Evolutionary conservation across 495 filamentous ascomycete genomes (phyloP).

Genomic region (Aspergillus mulundensis): DNA sequence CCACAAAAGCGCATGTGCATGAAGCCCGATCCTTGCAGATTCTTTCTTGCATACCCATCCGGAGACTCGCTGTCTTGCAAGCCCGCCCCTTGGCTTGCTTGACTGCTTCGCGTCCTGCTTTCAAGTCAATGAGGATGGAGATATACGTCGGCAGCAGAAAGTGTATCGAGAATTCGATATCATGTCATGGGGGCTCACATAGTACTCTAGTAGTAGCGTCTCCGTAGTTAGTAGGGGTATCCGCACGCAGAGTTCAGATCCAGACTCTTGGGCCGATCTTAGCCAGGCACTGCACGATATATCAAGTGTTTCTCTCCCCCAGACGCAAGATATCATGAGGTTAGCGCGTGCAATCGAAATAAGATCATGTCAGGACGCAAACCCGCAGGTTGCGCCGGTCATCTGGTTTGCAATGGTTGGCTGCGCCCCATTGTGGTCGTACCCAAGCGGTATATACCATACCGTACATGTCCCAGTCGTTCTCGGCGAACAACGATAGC

Average conservation of each 20-base stretch:
- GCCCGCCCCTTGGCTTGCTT: background rate
- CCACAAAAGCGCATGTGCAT: conserved; percentile 15
- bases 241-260: background rate
- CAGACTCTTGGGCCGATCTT: conserved; percentile 4
- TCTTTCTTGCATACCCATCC: conserved; percentile 19
- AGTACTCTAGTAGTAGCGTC: background rate
- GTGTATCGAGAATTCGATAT: background rate
- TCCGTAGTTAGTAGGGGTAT: background rate
- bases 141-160: background rate
- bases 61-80: conserved; percentile 6
- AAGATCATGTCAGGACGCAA: conserved; percentile 24
- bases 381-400: conserved; percentile 23
- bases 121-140: background rate
- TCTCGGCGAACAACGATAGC: background rate
- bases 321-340: background rate
- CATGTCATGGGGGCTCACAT: background rate
- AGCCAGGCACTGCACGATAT: conserved; percentile 3
- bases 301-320: background rate
- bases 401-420: conserved; percentile 14
- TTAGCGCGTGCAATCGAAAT: conserved; percentile 19
- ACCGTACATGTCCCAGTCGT: conserved; percentile 7
- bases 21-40: conserved; percentile 33
- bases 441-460: conserved; percentile 4
- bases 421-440: background rate
- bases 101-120: background rate